phyloP scores from a whole-genome alignment of 495 filamentous ascomycete species.

The Aspergillus bertholletiae region DNA sequence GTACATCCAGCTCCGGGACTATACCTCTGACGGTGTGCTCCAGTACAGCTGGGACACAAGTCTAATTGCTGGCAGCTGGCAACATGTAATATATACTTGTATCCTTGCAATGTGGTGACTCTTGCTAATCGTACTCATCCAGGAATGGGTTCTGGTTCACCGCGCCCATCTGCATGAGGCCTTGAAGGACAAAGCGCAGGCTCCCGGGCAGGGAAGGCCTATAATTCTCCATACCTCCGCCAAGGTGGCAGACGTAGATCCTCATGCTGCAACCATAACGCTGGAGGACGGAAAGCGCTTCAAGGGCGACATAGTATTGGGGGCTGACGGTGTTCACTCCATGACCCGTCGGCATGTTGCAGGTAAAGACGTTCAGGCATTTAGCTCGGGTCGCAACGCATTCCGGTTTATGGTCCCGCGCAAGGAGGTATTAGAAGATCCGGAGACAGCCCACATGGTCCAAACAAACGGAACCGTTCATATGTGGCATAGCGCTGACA shows the following conservation, averaged over 20 bases:
- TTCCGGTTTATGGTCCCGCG: conserved; percentile 58
- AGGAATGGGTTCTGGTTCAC: conserved; percentile 50
- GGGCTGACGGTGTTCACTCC: conserved; percentile 53
- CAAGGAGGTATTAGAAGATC: conserved; percentile 40
- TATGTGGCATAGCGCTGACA: conserved; percentile 50
- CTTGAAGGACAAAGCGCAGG: conserved; percentile 41
- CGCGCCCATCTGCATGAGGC: conserved; percentile 47
- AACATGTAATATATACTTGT: neutral
- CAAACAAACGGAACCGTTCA: conserved; percentile 36
- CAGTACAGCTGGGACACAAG: neutral
- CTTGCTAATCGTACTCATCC: neutral
- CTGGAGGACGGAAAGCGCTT: conserved; percentile 32
- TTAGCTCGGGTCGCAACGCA: conserved; percentile 52
- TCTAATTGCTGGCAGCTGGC: neutral
- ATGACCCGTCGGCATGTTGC: conserved; percentile 41
- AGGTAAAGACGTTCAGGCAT: conserved; percentile 31
- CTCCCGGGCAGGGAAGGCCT: conserved; percentile 33
- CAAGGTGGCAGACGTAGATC: conserved; percentile 42
- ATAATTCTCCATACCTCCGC: conserved; percentile 39
- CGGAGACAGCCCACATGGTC: conserved; percentile 39
- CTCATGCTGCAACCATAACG: conserved; percentile 35
- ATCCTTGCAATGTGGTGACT: neutral
- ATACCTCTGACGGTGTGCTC: neutral
- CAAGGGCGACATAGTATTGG: conserved; percentile 47
- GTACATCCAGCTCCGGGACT: neutral